Evolutionary conservation across 345 rosid species (phyloP).

Genomic region (Eucalyptus curtisii): DNA sequence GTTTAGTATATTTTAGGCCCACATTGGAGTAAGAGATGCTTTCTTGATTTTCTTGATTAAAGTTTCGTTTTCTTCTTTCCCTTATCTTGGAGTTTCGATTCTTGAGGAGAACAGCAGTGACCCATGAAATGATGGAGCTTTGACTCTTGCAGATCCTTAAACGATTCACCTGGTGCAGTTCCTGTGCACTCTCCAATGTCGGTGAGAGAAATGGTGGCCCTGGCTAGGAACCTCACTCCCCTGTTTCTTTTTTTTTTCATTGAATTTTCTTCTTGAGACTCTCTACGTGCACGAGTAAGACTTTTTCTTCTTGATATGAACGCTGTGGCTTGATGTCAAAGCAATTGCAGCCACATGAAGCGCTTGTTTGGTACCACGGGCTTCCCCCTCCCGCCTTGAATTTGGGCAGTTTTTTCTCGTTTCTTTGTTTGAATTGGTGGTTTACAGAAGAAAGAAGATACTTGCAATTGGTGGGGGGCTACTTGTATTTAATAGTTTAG

Average conservation of each 20-base stretch:
- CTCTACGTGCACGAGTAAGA: background rate
- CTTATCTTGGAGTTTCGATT: background rate
- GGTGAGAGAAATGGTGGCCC: background rate
- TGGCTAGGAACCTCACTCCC: background rate
- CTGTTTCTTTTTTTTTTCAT: background rate
- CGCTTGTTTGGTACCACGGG: background rate
- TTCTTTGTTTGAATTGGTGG: background rate
- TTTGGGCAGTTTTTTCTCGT: background rate
- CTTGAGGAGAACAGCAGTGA: background rate
- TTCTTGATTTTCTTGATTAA: background rate
- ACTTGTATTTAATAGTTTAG: background rate
- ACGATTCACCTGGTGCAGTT: background rate
- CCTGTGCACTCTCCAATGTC: background rate
- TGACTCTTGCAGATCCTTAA: background rate
- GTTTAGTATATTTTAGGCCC: background rate
- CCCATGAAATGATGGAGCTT: background rate
- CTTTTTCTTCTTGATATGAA: background rate
- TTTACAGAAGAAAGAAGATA: background rate
- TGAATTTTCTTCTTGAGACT: background rate
- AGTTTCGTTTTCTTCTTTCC: background rate
- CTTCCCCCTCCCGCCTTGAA: background rate
- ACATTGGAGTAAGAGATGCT: background rate
- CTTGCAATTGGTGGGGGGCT: background rate
- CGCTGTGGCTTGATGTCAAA: background rate
- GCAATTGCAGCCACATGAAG: background rate